Percentiles rank a stretch among this genome's conserved stretches.
These are phyloP conservation scores for Ceratocystis destructans DNA, from an alignment of 2,329 filamentous ascomycete species.

Conservation along the genomic window DNA sequence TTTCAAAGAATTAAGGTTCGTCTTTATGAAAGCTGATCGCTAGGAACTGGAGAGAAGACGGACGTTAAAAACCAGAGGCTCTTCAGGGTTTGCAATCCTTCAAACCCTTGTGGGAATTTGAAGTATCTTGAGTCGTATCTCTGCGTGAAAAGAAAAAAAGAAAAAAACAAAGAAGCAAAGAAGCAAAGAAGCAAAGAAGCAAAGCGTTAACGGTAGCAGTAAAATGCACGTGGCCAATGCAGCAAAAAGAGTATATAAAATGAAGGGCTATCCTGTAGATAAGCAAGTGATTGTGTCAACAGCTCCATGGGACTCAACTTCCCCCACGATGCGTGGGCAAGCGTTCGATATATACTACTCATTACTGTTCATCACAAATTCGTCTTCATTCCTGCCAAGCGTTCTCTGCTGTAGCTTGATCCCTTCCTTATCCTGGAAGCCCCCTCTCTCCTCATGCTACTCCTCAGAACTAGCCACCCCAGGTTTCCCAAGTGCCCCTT, in stretches of 20 bases:
- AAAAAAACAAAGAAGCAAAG: too few relatives aligned
- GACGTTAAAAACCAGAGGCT: not conserved
- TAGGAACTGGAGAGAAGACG: not conserved
- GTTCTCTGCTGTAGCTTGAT: not conserved
- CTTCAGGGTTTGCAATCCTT: conserved; percentile 1
- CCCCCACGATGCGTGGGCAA: not conserved
- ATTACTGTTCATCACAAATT: not conserved
- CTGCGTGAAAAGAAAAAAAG: too few relatives aligned
- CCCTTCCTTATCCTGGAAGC: not conserved
- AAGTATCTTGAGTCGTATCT: not conserved
- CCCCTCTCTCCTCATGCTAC: not conserved
- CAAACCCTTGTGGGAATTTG: conserved; percentile 1
- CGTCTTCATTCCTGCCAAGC: not conserved
- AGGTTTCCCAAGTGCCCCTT: not conserved
- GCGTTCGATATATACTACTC: not conserved
- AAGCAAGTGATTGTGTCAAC: not conserved
- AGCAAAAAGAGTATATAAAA: not conserved
- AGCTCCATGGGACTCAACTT: too few relatives aligned
- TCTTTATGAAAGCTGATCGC: not conserved
- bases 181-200: too few relatives aligned
- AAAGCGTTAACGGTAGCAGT: not conserved
- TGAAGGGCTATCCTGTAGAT: not conserved
- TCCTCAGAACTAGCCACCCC: not conserved
- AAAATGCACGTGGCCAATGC: not conserved
- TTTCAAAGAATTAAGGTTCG: not conserved